A percentile compares a stretch with the other conserved stretches of the same genome.
These are phyloP conservation scores for Talinum fruticosum DNA, from an alignment of 148 eudicot species.

Conservation along the genomic window DNA sequence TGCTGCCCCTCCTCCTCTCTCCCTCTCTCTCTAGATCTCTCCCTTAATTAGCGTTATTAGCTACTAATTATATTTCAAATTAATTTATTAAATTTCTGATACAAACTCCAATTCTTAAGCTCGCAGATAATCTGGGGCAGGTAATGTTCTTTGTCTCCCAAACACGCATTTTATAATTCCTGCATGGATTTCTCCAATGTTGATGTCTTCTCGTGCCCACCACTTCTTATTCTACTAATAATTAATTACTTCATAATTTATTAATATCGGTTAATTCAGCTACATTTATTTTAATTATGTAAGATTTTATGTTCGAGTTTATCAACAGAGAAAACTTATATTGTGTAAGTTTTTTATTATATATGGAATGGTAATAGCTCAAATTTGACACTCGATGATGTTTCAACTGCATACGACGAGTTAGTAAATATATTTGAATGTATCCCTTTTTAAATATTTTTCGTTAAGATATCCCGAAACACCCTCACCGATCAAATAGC, in stretches of 20 bases:
- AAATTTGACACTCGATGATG: too few relatives aligned
- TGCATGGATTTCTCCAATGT: constrained; percentile 11
- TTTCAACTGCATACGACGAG: too few relatives aligned
- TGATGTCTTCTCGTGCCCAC: constrained; percentile 7
- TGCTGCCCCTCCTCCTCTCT: background rate
- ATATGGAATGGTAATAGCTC: too few relatives aligned
- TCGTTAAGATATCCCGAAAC: too few relatives aligned
- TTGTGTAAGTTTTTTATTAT: too few relatives aligned
- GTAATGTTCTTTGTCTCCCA: background rate
- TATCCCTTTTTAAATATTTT: too few relatives aligned
- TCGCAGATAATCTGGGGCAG: background rate
- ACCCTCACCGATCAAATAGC: too few relatives aligned
- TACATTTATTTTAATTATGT: too few relatives aligned
- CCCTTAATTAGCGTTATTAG: background rate
- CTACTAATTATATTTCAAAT: background rate
- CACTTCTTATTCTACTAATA: constrained; percentile 2
- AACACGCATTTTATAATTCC: background rate
- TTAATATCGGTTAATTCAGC: too few relatives aligned
- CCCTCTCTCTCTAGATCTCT: background rate
- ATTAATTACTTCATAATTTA: background rate
- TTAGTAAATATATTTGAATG: too few relatives aligned
- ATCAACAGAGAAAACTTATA: too few relatives aligned
- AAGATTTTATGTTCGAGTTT: too few relatives aligned
- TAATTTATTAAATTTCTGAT: background rate
- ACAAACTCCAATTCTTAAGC: background rate